phyloP scores from a whole-genome alignment of 257 asterid genomes.

The Fraxinus cuspidata region DNA sequence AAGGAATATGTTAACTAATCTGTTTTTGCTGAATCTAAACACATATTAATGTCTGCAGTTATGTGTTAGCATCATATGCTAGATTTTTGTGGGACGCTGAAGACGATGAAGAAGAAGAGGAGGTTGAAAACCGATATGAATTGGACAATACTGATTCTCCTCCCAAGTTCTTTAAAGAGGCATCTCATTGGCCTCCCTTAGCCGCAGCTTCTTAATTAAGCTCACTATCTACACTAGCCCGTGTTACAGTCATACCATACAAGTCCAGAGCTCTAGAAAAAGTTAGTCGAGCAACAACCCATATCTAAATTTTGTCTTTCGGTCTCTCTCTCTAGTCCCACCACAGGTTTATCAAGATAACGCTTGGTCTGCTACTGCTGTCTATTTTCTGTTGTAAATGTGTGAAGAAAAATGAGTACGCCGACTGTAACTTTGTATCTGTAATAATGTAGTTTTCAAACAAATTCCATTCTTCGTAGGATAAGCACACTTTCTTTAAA shows the following conservation, averaged over 20 bases:
- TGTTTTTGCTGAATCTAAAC: conserved; percentile 7
- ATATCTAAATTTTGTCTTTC: conserved; percentile 22
- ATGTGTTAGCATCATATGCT: conserved; percentile 82
- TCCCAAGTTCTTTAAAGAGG: conserved; percentile 32
- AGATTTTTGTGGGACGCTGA: conserved; percentile 85
- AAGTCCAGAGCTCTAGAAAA: conserved; percentile 17
- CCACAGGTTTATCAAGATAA: not conserved
- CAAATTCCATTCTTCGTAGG: not conserved
- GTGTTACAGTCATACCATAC: conserved; percentile 4
- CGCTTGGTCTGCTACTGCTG: not conserved
- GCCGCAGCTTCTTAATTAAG: conserved; percentile 60
- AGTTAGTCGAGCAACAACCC: conserved; percentile 18
- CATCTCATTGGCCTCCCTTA: conserved; percentile 47
- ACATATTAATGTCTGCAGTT: conserved; percentile 39
- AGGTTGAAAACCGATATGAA: conserved; percentile 29
- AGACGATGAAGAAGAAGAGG: conserved; percentile 39
- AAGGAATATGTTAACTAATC: no score
- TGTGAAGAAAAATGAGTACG: conserved; percentile 4
- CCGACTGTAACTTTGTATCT: conserved; percentile 24
- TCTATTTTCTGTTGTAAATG: conserved; percentile 32
- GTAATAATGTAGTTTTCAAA: conserved; percentile 12
- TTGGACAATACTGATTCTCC: conserved; percentile 28
- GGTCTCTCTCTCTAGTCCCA: conserved; percentile 8
- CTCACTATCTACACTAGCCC: not conserved
- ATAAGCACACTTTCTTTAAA: no score